phyloP scores from a whole-genome alignment of 2,329 filamentous ascomycete genomes.

The Beauveria caledonica region DNA sequence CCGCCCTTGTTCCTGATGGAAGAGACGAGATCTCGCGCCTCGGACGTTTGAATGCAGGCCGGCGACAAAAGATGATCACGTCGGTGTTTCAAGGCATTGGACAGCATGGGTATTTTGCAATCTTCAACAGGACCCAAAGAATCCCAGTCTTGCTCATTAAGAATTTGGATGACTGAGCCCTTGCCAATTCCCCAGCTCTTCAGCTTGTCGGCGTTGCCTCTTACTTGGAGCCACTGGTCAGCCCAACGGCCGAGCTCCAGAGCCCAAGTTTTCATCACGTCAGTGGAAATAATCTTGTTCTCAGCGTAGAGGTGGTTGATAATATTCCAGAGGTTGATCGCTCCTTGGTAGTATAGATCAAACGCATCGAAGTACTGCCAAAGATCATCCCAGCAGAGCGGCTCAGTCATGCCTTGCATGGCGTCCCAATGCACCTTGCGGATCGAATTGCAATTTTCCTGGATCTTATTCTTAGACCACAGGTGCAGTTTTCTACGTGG shows the following conservation, averaged over 20 bases:
- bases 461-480: slow-evolving; percentile 33
- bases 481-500: slow-evolving; percentile 24
- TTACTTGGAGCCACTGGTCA: slow-evolving; percentile 26
- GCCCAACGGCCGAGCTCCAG: slow-evolving; percentile 28
- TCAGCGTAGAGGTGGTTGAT: slow-evolving; percentile 33
- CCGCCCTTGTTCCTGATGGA: slow-evolving; percentile 18
- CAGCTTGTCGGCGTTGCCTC: slow-evolving; percentile 25
- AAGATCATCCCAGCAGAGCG: slow-evolving; percentile 31
- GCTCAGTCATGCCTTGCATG: slow-evolving; percentile 26
- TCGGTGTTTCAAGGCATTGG: slow-evolving; percentile 26
- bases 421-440: slow-evolving; percentile 27
- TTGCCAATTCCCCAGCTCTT: slow-evolving; percentile 20
- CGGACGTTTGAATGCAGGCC: slow-evolving; percentile 4
- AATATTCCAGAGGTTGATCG: slow-evolving; percentile 40
- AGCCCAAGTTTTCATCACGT: slow-evolving; percentile 19
- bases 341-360: slow-evolving; percentile 40
- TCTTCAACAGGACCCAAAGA: slow-evolving; percentile 23
- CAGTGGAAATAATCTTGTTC: slow-evolving; percentile 27
- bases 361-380: slow-evolving; percentile 40
- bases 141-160: slow-evolving; percentile 21
- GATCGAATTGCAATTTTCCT: slow-evolving; percentile 30
- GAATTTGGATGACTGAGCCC: slow-evolving; percentile 21
- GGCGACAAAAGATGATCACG: slow-evolving; percentile 20
- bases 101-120: slow-evolving; percentile 22
- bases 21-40: slow-evolving; percentile 20